These are phyloP conservation scores for Boletus speciosus DNA, from an alignment of 768 basidiomycete genomes.

Conservation along the genomic window DNA sequence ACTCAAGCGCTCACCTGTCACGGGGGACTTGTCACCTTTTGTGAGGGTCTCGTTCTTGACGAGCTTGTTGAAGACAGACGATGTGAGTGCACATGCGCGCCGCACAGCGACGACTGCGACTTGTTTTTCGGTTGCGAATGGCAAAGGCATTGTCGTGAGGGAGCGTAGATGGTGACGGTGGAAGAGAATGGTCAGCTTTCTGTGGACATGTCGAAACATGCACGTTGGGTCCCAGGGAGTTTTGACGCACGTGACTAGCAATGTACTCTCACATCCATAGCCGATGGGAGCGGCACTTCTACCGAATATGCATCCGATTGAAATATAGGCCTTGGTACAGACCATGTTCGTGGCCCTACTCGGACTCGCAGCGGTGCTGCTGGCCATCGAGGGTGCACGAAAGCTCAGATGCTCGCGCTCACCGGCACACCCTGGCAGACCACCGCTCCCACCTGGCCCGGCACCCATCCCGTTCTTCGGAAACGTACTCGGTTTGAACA, in stretches of 20 bases:
- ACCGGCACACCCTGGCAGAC: background rate
- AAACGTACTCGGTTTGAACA: slow-evolving; percentile 11
- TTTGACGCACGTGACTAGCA: slow-evolving; percentile 2
- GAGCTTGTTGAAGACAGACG: slow-evolving; percentile 81
- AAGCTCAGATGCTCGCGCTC: background rate
- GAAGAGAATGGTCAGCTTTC: background rate
- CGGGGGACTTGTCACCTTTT: slow-evolving; percentile 90
- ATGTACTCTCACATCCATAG: background rate
- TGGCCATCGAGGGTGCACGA: background rate
- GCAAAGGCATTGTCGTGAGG: slow-evolving; percentile 44
- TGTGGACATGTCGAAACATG: slow-evolving; percentile 16
- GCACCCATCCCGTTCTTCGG: slow-evolving; percentile 12
- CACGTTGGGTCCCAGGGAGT: background rate
- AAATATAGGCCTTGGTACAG: background rate
- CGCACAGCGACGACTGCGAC: slow-evolving; percentile 86
- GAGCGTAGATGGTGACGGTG: background rate
- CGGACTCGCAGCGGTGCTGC: background rate
- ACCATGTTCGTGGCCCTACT: background rate
- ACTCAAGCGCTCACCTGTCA: slow-evolving; percentile 57
- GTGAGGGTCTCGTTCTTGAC: slow-evolving; percentile 82
- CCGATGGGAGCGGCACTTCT: background rate
- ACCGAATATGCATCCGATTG: background rate
- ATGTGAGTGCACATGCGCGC: slow-evolving; percentile 79
- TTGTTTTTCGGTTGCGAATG: slow-evolving; percentile 66
- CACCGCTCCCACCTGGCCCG: slow-evolving; percentile 19